Percentiles rank a stretch among this genome's conserved stretches.
phyloP scores from a whole-genome alignment of 2,329 filamentous ascomycete genomes.

The Apiospora koreana region DNA sequence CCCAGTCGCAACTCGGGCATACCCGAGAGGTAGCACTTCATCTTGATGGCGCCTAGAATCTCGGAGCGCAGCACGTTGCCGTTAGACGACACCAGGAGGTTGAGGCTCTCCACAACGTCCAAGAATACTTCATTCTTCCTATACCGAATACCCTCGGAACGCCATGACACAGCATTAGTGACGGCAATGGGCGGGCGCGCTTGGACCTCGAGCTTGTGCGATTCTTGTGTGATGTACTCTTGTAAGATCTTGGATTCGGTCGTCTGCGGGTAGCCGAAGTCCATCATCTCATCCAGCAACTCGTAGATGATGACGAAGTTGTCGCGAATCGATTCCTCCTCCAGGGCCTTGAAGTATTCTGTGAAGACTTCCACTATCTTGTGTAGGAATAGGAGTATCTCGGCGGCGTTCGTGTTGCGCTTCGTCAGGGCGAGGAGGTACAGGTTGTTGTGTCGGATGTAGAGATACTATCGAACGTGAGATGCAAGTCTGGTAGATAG shows the following conservation, averaged over 20 bases:
- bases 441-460: conserved; percentile 98
- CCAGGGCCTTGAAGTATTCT: conserved; percentile 98
- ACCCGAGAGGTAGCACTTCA: conserved; percentile 98
- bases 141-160: conserved; percentile 96
- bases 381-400: conserved; percentile 97
- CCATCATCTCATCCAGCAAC: conserved; percentile 99
- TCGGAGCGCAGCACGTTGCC: conserved; percentile 95
- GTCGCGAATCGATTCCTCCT: conserved; percentile 97
- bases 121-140: conserved; percentile 99
- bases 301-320: conserved; percentile 99
- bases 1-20: conserved; percentile 96
- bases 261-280: conserved; percentile 98
- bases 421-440: conserved; percentile 98
- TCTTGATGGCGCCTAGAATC: conserved; percentile 96
- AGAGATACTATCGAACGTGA: conserved; percentile 73
- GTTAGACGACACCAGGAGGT: conserved; percentile 89
- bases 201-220: conserved; percentile 96
- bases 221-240: conserved; percentile 99
- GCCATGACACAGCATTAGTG: conserved; percentile 97
- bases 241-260: conserved; percentile 98
- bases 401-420: conserved; percentile 97
- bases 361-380: conserved; percentile 99
- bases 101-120: conserved; percentile 94
- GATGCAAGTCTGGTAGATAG: conserved; percentile 15
- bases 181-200: conserved; percentile 95